Evolutionary conservation across 768 basidiomycete species (phyloP).

Genomic region (Filobasidium floriforme): DNA sequence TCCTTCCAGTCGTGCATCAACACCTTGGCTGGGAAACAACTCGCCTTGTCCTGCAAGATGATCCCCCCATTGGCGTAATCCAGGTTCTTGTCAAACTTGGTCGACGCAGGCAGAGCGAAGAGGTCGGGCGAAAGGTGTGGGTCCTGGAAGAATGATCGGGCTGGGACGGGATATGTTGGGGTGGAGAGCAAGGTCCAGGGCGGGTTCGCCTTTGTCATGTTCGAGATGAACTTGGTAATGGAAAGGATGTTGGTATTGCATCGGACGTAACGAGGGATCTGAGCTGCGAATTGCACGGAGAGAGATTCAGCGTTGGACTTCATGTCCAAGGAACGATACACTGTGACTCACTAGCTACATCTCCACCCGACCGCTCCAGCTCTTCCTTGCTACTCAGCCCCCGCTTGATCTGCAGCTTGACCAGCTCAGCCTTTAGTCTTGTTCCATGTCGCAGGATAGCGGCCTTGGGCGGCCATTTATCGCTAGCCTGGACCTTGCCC

Average conservation of each 20-base stretch:
- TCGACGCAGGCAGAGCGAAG: slow-evolving; percentile 66
- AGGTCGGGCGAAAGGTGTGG: slow-evolving; percentile 75
- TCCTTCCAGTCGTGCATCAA: slow-evolving; percentile 52
- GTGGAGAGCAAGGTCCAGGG: slow-evolving; percentile 62
- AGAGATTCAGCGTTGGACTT: background rate
- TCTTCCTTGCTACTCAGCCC: slow-evolving; percentile 38
- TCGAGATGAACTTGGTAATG: slow-evolving; percentile 51
- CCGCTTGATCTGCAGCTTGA: slow-evolving; percentile 45
- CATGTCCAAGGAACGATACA: too few species aligned
- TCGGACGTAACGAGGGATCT: slow-evolving; percentile 39
- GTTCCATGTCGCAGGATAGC: slow-evolving; percentile 83
- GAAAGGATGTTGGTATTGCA: slow-evolving; percentile 42
- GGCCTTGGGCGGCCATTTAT: slow-evolving; percentile 77
- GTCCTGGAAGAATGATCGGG: slow-evolving; percentile 58
- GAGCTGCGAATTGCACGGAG: slow-evolving; percentile 2
- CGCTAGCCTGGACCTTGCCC: slow-evolving; percentile 76
- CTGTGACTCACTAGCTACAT: slow-evolving; percentile 45
- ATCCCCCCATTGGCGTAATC: slow-evolving; percentile 68
- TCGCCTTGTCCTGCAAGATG: slow-evolving; percentile 95
- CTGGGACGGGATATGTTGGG: slow-evolving; percentile 29
- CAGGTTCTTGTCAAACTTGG: slow-evolving; percentile 49
- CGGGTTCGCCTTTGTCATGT: slow-evolving; percentile 73
- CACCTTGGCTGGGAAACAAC: slow-evolving; percentile 86
- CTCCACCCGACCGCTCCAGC: slow-evolving; percentile 34
- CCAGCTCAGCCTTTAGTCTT: slow-evolving; percentile 74